Percentiles rank a stretch among this genome's conserved stretches.
phyloP scores from a whole-genome alignment of 2,329 filamentous ascomycete species.

The Exophiala sideris region DNA sequence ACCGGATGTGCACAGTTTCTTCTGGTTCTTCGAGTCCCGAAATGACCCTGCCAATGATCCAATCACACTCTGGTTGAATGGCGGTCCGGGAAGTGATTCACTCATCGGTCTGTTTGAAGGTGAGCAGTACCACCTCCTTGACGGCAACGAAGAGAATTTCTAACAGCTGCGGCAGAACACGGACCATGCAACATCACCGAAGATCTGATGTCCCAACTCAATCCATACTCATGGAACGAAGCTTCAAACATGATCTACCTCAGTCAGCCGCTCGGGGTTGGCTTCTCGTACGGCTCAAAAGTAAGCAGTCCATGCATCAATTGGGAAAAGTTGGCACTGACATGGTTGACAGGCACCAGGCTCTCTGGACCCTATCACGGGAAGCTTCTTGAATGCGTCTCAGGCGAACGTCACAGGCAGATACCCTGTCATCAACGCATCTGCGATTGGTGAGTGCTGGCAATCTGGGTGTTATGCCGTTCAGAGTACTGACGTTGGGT shows the following conservation, averaged over 20 bases:
- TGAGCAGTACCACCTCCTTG: slow-evolving; percentile 16
- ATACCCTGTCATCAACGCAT: slow-evolving; percentile 50
- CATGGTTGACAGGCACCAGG: slow-evolving; percentile 31
- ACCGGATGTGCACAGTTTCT: slow-evolving; percentile 50
- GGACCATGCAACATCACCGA: slow-evolving; percentile 46
- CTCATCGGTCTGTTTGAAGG: slow-evolving; percentile 43
- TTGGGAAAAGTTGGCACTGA: slow-evolving; percentile 12
- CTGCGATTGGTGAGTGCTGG: slow-evolving; percentile 39
- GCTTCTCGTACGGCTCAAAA: slow-evolving; percentile 49
- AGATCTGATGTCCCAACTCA: slow-evolving; percentile 46
- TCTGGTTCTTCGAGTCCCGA: slow-evolving; percentile 57
- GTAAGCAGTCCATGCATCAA: slow-evolving; percentile 27
- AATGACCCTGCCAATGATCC: slow-evolving; percentile 46
- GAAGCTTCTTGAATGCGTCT: slow-evolving; percentile 44
- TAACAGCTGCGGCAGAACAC: slow-evolving; percentile 33
- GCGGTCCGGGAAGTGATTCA: slow-evolving; percentile 34
- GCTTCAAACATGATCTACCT: slow-evolving; percentile 60
- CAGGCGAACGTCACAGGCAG: slow-evolving; percentile 44
- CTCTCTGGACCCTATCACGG: slow-evolving; percentile 43
- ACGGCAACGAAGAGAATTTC: background rate
- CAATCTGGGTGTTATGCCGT: background rate
- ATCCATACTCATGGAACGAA: slow-evolving; percentile 60
- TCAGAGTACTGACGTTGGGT: slow-evolving; percentile 5
- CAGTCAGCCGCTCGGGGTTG: slow-evolving; percentile 59
- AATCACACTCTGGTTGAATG: slow-evolving; percentile 42